These are phyloP conservation scores for Solanum ossicruentum DNA, from an alignment of 257 asterid species.

Conservation along the genomic window DNA sequence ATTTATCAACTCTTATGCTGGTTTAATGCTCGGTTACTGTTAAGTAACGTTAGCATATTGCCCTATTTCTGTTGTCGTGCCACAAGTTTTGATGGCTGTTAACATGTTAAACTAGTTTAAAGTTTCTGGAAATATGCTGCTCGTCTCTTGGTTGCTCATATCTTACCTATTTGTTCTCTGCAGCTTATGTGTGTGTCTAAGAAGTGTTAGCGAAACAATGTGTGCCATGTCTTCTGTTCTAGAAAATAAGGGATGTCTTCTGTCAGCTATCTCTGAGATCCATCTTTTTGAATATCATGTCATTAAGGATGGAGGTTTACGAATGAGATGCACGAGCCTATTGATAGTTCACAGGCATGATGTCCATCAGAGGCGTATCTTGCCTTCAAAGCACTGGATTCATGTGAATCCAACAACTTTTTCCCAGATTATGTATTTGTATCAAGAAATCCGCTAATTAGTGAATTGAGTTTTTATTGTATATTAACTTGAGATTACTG, in stretches of 20 bases:
- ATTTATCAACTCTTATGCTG: neutral
- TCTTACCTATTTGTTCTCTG: neutral
- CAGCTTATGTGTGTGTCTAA: neutral
- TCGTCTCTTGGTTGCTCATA: neutral
- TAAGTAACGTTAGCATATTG: neutral
- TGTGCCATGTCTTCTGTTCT: neutral
- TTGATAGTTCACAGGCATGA: neutral
- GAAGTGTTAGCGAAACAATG: neutral
- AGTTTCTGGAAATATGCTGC: neutral
- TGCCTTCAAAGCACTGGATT: neutral
- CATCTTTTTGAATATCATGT: neutral
- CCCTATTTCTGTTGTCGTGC: neutral
- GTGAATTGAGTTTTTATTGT: neutral
- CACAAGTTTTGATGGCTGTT: neutral
- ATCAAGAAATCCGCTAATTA: neutral
- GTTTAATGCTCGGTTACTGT: neutral
- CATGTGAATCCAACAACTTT: neutral
- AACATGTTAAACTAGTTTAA: neutral
- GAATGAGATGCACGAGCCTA: neutral
- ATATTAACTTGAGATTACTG: neutral
- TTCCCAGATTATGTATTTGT: neutral
- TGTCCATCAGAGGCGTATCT: neutral
- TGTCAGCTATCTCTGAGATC: neutral
- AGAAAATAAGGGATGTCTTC: neutral
- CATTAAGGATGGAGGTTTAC: neutral